Evolutionary conservation across 2,329 filamentous ascomycete genomes (phyloP), one percentile per base, ranked within the genome.

Genomic region (Beauveria australis): DNA sequence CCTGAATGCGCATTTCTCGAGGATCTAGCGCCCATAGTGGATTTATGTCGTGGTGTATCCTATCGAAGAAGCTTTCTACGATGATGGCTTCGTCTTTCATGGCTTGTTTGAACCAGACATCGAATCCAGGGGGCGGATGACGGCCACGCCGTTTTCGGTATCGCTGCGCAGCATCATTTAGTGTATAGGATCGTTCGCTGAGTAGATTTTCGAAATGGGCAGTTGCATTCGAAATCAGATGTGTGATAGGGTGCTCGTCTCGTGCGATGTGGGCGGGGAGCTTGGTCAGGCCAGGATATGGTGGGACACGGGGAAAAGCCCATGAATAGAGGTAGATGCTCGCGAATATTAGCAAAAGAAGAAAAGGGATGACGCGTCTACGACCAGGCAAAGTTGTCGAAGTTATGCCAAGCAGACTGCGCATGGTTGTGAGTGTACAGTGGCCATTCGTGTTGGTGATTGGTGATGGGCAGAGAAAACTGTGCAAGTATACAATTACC

Each of bases 41-140:
- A 53, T 77, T 72, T 30, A 83, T 68, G 65, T 84, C 81, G 63
- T 80, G 75, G 69, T 81, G 79, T 58, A 84, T 79, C 62, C 81
- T 80, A 65, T 82, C 77, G 70, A 82, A 84, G 63, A 82, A 84
- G 54, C 79, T 76, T 64, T 83, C 81, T 24, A 83, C 72, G 7
- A 83, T 74, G 59, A 82, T 70, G 16, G 78, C 78, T 28, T 79
- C 72, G 47, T 73, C 73, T 26, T 78, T 72, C 22, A 67, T 66
- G 3, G 82, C 81, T 62, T 79, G 81, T 16, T 69, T 69, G 66
- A 80, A 78, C 81, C 81, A 84, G 24, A 74, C 70, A 59, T 79
- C 74, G 64, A 84, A 84, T 8, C 78, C 79, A 1, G 81, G 81
- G 3, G 81, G 81, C 5, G 81, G 81, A 65, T 83, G 78, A 12